Conservation (phyloP, 805 yeast genomes). For the Metschnikowia henanensis region DNA sequence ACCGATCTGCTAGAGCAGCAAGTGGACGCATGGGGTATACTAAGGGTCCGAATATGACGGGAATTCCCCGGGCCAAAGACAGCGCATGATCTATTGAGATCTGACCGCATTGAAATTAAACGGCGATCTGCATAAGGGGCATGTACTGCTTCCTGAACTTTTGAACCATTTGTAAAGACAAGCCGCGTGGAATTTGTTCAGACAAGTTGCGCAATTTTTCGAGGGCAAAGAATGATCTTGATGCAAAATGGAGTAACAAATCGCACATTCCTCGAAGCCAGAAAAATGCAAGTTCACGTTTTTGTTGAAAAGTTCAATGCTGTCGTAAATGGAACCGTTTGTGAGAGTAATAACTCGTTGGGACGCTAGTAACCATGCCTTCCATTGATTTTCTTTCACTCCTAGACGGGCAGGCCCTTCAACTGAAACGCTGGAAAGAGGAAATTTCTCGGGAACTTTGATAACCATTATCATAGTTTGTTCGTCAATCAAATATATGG, state of each 20-base stretch:
- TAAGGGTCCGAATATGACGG: background rate
- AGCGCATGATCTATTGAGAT: background rate
- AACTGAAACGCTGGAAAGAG: constrained; percentile 72
- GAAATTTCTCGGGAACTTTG: constrained; percentile 71
- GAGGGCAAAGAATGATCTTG: constrained; percentile 90
- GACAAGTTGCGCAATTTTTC: constrained; percentile 85
- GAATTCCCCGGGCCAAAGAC: background rate
- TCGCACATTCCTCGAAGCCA: constrained; percentile 96
- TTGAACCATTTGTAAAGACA: constrained; percentile 97
- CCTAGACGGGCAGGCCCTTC: constrained; percentile 82
- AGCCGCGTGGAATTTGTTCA: constrained; percentile 92
- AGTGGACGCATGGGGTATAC: constrained; percentile 1
- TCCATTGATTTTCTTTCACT: constrained; percentile 90
- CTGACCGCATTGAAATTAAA: constrained; percentile 42
- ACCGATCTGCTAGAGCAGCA: background rate
- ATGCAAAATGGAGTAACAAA: constrained; percentile 90
- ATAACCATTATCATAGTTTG: constrained; percentile 81
- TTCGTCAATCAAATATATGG: constrained; percentile 79
- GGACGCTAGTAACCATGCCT: constrained; percentile 91
- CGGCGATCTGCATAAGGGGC: constrained; percentile 87
- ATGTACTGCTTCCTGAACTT: constrained; percentile 87
- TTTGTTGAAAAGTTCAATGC: constrained; percentile 65
- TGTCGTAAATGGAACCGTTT: constrained; percentile 68
- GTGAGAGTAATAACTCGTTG: constrained; percentile 77
- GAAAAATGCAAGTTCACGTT: constrained; percentile 85